Conservation (phyloP, 495 filamentous ascomycete species). For the Aspergillus bridgeri region DNA sequence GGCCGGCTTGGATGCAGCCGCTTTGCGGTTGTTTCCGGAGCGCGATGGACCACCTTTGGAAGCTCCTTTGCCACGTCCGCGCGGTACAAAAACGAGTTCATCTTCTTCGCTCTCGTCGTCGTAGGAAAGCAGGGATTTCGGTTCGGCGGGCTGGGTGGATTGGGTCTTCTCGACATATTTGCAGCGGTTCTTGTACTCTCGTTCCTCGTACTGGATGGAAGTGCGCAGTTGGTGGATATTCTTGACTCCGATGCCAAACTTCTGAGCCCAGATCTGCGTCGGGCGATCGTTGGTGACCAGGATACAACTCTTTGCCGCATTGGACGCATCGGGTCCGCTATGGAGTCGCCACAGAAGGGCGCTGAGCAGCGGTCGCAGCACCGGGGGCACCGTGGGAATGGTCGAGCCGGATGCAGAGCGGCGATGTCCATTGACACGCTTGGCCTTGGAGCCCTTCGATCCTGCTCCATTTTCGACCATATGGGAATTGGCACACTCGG, state of each 20-base stretch:
- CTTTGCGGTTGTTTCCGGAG: slow-evolving; percentile 29
- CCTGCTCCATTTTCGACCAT: slow-evolving; percentile 26
- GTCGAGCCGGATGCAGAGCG: slow-evolving; percentile 36
- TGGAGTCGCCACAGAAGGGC: slow-evolving; percentile 60
- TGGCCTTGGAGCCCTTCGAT: slow-evolving; percentile 22
- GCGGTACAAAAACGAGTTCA: slow-evolving; percentile 54
- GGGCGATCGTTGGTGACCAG: slow-evolving; percentile 57
- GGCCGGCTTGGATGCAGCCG: slow-evolving; percentile 22
- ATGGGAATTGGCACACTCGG: slow-evolving; percentile 39
- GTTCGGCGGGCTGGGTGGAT: slow-evolving; percentile 33
- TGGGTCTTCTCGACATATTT: slow-evolving; percentile 48
- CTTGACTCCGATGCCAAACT: slow-evolving; percentile 58
- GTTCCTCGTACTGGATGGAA: slow-evolving; percentile 56
- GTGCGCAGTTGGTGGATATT: slow-evolving; percentile 58
- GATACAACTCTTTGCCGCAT: slow-evolving; percentile 43
- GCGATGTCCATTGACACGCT: slow-evolving; percentile 28
- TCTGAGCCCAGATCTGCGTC: slow-evolving; percentile 55
- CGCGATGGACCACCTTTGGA: slow-evolving; percentile 38
- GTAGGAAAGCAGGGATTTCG: slow-evolving; percentile 41
- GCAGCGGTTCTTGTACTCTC: slow-evolving; percentile 55
- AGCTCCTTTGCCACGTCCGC: slow-evolving; percentile 40
- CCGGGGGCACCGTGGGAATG: slow-evolving; percentile 38
- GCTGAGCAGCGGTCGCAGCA: slow-evolving; percentile 57
- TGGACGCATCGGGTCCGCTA: slow-evolving; percentile 40
- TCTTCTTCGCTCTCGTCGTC: slow-evolving; percentile 57